Percentiles rank a stretch among this genome's conserved stretches.
phyloP scores from a whole-genome alignment of 106 monocot genomes.

The Gastrodia elata region DNA sequence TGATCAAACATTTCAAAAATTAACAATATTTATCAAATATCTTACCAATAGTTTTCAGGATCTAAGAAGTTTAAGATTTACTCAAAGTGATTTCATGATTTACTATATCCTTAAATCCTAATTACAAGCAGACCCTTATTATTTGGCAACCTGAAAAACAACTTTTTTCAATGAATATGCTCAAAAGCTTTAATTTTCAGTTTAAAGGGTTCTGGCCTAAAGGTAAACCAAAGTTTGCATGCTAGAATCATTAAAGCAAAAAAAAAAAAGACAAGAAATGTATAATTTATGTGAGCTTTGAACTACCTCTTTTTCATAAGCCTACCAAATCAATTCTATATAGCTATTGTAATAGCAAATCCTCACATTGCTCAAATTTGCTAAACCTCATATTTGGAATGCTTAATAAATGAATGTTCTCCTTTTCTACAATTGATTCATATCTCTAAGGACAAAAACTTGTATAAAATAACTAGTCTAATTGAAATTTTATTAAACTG shows the following conservation, averaged over 20 bases:
- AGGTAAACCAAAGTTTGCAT: too few relatives aligned
- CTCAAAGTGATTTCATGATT: too few relatives aligned
- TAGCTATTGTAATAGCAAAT: background rate
- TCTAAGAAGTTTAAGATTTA: too few relatives aligned
- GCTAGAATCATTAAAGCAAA: too few relatives aligned
- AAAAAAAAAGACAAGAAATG: too few relatives aligned
- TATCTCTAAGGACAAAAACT: background rate
- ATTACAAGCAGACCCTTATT: too few relatives aligned
- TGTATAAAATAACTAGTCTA: background rate
- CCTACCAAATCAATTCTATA: background rate
- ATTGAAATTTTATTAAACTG: background rate
- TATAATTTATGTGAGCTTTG: background rate
- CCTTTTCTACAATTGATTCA: background rate
- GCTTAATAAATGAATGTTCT: too few relatives aligned
- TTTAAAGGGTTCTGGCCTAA: background rate
- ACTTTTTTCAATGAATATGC: background rate
- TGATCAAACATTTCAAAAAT: too few relatives aligned
- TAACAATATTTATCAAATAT: too few relatives aligned
- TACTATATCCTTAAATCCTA: too few relatives aligned
- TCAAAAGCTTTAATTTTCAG: background rate
- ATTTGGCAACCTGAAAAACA: background rate
- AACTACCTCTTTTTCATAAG: background rate
- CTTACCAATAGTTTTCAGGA: too few relatives aligned
- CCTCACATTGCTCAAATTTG: background rate
- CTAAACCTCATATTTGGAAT: background rate